Evolutionary conservation across 139 green algal genomes (phyloP), one percentile per base, ranked within the genome.

Genomic region (Closterium sp.): DNA sequence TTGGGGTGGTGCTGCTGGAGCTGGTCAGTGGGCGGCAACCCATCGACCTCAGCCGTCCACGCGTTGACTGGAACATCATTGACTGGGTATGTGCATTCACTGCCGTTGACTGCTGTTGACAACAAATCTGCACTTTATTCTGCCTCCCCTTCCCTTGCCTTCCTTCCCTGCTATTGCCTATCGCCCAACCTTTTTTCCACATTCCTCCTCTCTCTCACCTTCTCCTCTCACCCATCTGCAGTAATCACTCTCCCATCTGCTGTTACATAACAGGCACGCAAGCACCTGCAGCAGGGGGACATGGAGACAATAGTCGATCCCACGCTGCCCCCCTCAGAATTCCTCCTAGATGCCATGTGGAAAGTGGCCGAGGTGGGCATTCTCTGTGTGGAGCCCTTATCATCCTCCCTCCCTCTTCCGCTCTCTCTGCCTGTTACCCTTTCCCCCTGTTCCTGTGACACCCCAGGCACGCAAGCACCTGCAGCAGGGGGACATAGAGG

Each of bases 1-100:
- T 92, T 45, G 90, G 90, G n/a, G 90, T 92, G 27, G 90, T 92
- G 45, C 70, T 92, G 29, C 70, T 92, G 13, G 90, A 92, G 22
- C 73, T 90, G 28, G 42, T 92, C 50, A 88, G 29, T 45, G 90
- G 70, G 19, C 90, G 90, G 3, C 38, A 90, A 30, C 90, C 90
- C 70, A 89, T 92, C 28, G 89, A 92, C 28, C 70, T 92, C 24
- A 92, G 17, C 32, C 9, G 89, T 11, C 31, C 32, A 89, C 42
- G 89, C 3, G 27, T 29, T 4, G 89, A 92, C 21, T 92, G 89
- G 89, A 92, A 62, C 42, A 30, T 92, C 24, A 62, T 92, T 17
- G 89, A 92, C n/a, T 92, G 89, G 89, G n/a, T n/a, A n/a, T n/a
- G 89, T 92, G 70, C 34, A 50, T 91, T 29, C 13, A 27, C 62